A percentile compares a stretch with the other conserved stretches of the same genome.
Conservation (phyloP, 2,329 filamentous ascomycete species). For the Fusarium equiseti region DNA sequence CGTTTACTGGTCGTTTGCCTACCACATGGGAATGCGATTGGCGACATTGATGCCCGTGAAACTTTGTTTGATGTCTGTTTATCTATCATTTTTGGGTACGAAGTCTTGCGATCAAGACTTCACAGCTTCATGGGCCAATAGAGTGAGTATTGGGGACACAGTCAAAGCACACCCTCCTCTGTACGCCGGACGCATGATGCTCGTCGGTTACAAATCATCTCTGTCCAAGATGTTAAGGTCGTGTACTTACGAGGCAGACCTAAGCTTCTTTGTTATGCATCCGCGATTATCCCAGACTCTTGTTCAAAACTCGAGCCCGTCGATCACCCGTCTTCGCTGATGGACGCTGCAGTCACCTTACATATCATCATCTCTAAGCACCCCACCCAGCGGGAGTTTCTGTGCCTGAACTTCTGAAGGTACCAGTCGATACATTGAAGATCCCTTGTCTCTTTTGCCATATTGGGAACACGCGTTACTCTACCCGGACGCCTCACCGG, state of each 20-base stretch:
- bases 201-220: neutral
- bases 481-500: conserved; percentile 40
- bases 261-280: neutral
- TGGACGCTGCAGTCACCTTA: neutral
- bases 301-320: neutral
- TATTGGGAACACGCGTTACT: conserved; percentile 30
- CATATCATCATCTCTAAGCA: neutral
- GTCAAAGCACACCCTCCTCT: neutral
- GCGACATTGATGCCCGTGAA: neutral
- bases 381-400: neutral
- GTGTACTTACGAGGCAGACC: neutral
- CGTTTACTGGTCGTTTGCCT: neutral
- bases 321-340: neutral
- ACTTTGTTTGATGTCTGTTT: neutral
- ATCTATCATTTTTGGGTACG: neutral
- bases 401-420: conserved; percentile 11
- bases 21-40: neutral
- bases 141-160: neutral
- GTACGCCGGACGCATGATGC: neutral
- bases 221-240: neutral
- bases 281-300: neutral
- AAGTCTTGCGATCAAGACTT: neutral
- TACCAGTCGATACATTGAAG: conserved; percentile 28
- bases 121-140: neutral
- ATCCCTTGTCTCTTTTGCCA: conserved; percentile 23